Percentiles rank a stretch among this genome's conserved stretches.
These are phyloP conservation scores for Pseudozyma flocculosa DNA, from an alignment of 1,284 basidiomycete genomes.

Conservation along the genomic window DNA sequence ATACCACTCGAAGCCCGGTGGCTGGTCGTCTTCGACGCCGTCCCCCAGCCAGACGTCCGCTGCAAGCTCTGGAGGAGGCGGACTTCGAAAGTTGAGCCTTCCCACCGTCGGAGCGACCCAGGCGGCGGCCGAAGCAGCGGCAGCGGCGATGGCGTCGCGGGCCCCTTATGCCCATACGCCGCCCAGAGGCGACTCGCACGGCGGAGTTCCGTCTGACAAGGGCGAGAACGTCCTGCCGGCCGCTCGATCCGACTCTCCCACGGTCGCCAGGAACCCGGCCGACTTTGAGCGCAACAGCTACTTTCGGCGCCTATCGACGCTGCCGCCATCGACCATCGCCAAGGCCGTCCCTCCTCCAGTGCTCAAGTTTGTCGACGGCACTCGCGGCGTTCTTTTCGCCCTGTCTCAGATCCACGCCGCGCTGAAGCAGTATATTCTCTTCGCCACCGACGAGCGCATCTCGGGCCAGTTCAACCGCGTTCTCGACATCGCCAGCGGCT, in stretches of 20 bases:
- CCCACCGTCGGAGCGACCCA: constrained; percentile 45
- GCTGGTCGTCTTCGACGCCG: not conserved
- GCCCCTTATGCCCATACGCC: constrained; percentile 25
- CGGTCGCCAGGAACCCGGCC: constrained; percentile 63
- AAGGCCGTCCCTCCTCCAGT: constrained; percentile 74
- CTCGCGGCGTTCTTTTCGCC: constrained; percentile 87
- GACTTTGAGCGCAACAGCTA: constrained; percentile 75
- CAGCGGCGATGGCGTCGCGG: constrained; percentile 33
- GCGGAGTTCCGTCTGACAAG: constrained; percentile 20
- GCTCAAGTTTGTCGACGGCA: constrained; percentile 76
- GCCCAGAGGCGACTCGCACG: constrained; percentile 25
- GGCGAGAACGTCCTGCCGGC: constrained; percentile 19
- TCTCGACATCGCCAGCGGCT: constrained; percentile 68
- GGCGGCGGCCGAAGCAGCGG: constrained; percentile 46
- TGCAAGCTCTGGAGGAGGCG: constrained; percentile 13
- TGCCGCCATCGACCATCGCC: constrained; percentile 70
- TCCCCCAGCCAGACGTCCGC: not conserved
- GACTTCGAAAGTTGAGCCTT: constrained; percentile 46
- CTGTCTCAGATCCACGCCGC: constrained; percentile 88
- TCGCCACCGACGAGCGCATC: constrained; percentile 82
- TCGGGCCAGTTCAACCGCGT: constrained; percentile 40
- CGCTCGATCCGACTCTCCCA: constrained; percentile 19
- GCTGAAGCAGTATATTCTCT: constrained; percentile 82
- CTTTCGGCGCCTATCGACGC: constrained; percentile 77
- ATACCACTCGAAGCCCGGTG: not conserved